phyloP scores from a whole-genome alignment of 2,329 filamentous ascomycete species.

The Curvularia hawaiiensis region DNA sequence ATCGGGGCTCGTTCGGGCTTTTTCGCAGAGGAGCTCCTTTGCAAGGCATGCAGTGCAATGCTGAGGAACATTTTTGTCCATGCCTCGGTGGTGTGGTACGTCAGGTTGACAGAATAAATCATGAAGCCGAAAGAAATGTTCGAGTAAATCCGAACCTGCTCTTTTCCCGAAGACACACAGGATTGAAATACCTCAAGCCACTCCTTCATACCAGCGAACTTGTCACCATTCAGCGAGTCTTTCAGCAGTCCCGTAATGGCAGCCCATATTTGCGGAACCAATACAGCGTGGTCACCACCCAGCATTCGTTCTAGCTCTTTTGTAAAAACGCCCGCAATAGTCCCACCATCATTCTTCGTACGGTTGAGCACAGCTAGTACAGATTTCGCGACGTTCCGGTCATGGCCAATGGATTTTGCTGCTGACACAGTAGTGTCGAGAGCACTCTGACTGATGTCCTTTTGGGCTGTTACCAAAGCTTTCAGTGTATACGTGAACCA shows the following conservation, averaged over 20 bases:
- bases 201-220: conserved; percentile 73
- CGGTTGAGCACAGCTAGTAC: conserved; percentile 67
- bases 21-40: conserved; percentile 65
- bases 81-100: conserved; percentile 60
- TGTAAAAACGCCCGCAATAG: conserved; percentile 64
- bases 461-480: conserved; percentile 78
- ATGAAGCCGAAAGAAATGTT: conserved; percentile 87
- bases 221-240: conserved; percentile 60
- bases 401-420: conserved; percentile 70
- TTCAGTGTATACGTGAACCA: conserved; percentile 86
- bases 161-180: conserved; percentile 82
- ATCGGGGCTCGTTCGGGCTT: conserved; percentile 64
- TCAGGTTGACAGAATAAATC: conserved; percentile 72
- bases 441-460: conserved; percentile 76
- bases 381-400: conserved; percentile 69
- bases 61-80: conserved; percentile 40
- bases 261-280: conserved; percentile 89
- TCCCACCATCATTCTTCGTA: conserved; percentile 63
- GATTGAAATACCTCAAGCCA: conserved; percentile 82
- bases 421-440: conserved; percentile 76
- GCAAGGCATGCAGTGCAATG: conserved; percentile 35
- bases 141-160: conserved; percentile 66
- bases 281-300: conserved; percentile 62
- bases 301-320: conserved; percentile 65
- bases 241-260: conserved; percentile 79